These are phyloP conservation scores for Babesia ovata DNA, from an alignment of 169 alveolate genomes.

Conservation along the genomic window DNA sequence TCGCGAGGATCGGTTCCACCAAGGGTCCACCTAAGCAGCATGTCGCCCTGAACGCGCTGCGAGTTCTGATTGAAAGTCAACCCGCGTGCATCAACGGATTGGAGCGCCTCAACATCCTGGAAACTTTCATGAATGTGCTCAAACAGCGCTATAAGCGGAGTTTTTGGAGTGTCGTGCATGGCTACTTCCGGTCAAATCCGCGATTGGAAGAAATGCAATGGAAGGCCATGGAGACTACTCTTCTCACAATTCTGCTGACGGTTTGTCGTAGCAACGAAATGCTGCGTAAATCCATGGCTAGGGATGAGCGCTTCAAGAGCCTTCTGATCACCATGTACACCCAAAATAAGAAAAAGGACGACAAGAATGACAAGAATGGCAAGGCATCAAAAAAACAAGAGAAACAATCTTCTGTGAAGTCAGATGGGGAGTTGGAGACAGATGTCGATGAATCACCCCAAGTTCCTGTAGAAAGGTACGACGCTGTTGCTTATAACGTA, in stretches of 20 bases:
- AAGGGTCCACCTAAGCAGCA: conserved; percentile 32
- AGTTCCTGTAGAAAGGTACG: too few species aligned
- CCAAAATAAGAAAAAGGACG: neutral
- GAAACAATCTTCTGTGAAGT: too few species aligned
- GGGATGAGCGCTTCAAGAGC: conserved; percentile 26
- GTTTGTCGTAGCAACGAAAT: conserved; percentile 3
- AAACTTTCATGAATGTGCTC: conserved; percentile 31
- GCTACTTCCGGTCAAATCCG: conserved; percentile 47
- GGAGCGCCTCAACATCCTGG: conserved; percentile 5
- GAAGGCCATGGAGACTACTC: conserved; percentile 18
- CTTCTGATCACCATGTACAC: conserved; percentile 24
- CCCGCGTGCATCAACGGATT: conserved; percentile 7
- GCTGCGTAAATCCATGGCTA: conserved; percentile 21
- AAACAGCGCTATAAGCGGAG: conserved; percentile 47
- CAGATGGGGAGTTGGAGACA: too few species aligned
- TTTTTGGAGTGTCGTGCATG: conserved; percentile 36
- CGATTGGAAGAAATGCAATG: conserved; percentile 1
- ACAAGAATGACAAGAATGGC: neutral
- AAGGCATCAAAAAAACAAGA: too few species aligned
- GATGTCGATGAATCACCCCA: too few species aligned
- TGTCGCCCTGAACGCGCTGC: conserved; percentile 34
- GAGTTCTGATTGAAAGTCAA: conserved; percentile 5
- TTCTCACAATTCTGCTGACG: conserved; percentile 18
- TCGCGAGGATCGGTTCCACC: conserved; percentile 12
- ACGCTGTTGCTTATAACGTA: too few species aligned